Base-by-base conservation (phyloP, 306 rosid genomes). In the Sphenostylis stenocarpa region DNA sequence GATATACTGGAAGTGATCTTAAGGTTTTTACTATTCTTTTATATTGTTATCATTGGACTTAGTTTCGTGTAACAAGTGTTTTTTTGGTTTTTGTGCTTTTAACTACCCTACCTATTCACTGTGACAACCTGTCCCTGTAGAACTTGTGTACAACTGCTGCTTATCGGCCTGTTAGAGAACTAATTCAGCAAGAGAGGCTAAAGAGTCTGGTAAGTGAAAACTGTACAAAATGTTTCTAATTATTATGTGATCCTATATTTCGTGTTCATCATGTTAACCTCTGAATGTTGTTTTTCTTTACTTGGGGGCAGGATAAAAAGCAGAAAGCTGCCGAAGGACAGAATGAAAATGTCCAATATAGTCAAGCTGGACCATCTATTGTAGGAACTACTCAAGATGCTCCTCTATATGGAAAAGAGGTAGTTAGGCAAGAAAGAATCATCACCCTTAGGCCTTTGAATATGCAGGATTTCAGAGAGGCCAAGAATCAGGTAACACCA, bases 101-200 rank as follows among this genome's bases (percentile, higher is more conserved):
- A 16, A 24, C 68, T 31, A 56, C 17, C 65, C 23, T 15, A 39
- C 48, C 52, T 67, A 23, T 69, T 75, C 64, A 74, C 47, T 26
- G 34, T 78, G 65, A 20, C 55, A 15, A 70, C 14, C 44, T 83
- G 34, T 77, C 45, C 15, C 41, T 64, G 73, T 85, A 96, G 99
- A 96, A 87, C 81, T 72, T 96, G 64, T 96, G 99, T 88, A 88
- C 90, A 17, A 91, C 99, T 16, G 97, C 99, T 53, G 99, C 98
- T 1, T 96, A 96, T 79, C 75, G 96, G 15, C 99, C 98, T 8
- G 98, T 96, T 23, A 78, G 97, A 84, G 98, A 91, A 64, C 75
- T 90, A 71, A 96, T 92, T 82, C 90, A 91, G 77, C 89, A 90
- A 81, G 99, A 96, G 84, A 89, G 97, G 60, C 47, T 81, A 1